Base-by-base conservation (phyloP, 768 basidiomycete species). In the Trametes maxima region DNA sequence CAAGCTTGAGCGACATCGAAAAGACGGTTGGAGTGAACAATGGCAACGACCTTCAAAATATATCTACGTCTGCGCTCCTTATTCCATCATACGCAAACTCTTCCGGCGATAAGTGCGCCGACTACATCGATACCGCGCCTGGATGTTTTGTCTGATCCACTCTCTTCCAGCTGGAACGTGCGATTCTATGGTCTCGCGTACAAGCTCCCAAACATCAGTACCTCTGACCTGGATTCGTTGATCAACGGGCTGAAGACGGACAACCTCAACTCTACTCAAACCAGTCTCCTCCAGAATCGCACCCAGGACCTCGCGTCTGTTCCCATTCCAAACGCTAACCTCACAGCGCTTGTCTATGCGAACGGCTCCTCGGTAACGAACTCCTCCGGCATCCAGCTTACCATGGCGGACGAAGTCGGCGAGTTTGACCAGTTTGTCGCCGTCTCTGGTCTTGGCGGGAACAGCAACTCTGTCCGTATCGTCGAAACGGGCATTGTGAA, bases 101-200 rank as follows among this genome's bases (percentile, higher is more conserved):
- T 24, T 50, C 65, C 7, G 59, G 60, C 17, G 45, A 58, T 22
- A 63, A 45, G 67, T 68, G 21, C 22, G 65, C 59, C 2, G 3
- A 22, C 5, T 7, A 14, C 8, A 36, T 19, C 35, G 21, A 25
- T 21, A 11, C 8, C 16, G 16, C 22, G 11, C 4, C n/a, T 33
- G 28, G 28, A 19, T 22, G 16, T 10, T 19, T 2, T 22, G 2
- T 14, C 8, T 39, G 10, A 28, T 0, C 12, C 21, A 5, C 19
- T 22, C 37, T 28, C 2, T 6, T 3, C 0, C 40, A 67, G 68
- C 22, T 69, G 68, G 68, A 69, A 69, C 37, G 45, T 69, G n/a
- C 68, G 68, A 10, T 69, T 67, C 57, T 69, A 69, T 19, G 68
- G 68, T 11, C 59, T 69, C 0, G 64, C 66, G 1, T 67, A 69